Evolutionary conservation across 306 rosid species (phyloP).

Genomic region (Cicer chorassanicum): DNA sequence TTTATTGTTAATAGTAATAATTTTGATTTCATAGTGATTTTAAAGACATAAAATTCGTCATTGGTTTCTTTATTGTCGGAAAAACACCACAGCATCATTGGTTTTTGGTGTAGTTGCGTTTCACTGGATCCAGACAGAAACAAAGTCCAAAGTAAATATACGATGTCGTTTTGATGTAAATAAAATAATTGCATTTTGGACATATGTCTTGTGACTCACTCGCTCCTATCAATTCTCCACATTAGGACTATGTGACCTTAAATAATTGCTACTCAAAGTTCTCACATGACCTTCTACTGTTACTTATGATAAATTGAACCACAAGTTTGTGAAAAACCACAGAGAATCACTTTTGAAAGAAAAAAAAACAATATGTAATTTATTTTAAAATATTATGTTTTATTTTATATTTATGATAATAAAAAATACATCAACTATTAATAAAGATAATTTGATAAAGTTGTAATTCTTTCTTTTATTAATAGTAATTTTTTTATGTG

Average conservation of each 20-base stretch:
- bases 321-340: not conserved
- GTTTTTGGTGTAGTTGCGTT: constrained; percentile 45
- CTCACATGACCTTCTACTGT: not conserved
- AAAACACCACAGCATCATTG: constrained; percentile 43
- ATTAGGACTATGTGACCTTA: not conserved
- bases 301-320: no score
- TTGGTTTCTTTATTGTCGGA: constrained; percentile 40
- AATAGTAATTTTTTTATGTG: no score
- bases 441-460: no score
- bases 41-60: constrained; percentile 35
- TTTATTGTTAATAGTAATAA: not conserved
- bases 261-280: not conserved
- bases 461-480: no score
- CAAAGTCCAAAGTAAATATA: not conserved
- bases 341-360: no score
- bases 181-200: not conserved
- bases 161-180: constrained; percentile 45
- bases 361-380: no score
- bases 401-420: no score
- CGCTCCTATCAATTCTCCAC: constrained; percentile 4
- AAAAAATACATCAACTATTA: no score
- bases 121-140: constrained; percentile 40
- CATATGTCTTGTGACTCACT: constrained; percentile 8
- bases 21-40: not conserved
- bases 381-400: no score